Evolutionary conservation across 2,329 filamentous ascomycete species (phyloP).

Genomic region (Paecilomyces variotii): DNA sequence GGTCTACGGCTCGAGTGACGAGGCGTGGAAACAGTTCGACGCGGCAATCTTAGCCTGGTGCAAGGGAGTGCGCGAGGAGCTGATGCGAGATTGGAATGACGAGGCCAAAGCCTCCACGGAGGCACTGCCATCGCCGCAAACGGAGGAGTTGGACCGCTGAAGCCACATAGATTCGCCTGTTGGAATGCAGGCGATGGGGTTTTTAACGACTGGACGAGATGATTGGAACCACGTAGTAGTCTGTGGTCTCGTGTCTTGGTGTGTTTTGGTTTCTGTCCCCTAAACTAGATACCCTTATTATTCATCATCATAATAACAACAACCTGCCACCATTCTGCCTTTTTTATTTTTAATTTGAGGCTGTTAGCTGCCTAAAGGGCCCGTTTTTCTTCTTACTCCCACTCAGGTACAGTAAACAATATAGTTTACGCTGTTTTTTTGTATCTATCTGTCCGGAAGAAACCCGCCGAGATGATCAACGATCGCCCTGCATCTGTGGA

Average conservation of each 20-base stretch:
- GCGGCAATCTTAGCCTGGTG: conserved; percentile 77
- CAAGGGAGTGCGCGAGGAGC: conserved; percentile 70
- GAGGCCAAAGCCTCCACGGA: conserved; percentile 21
- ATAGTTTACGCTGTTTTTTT: neutral
- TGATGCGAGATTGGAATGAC: conserved; percentile 61
- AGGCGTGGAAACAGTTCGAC: conserved; percentile 74
- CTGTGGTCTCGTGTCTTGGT: neutral
- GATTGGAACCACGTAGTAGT: conserved; percentile 9
- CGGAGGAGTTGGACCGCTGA: conserved; percentile 2
- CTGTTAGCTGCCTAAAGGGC: neutral
- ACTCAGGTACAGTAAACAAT: neutral
- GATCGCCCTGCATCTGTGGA: neutral
- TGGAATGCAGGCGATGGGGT: neutral
- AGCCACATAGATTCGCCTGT: neutral
- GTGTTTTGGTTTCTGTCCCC: neutral
- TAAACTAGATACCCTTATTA: neutral
- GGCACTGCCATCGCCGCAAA: neutral
- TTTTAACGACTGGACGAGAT: conserved; percentile 4
- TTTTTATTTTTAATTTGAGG: neutral
- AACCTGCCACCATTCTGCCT: neutral
- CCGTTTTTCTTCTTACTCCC: neutral
- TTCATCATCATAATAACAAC: neutral
- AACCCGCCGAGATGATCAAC: neutral
- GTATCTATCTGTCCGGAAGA: neutral
- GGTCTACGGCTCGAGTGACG: conserved; percentile 61